Evolutionary conservation across 2,329 filamentous ascomycete genomes (phyloP).

Genomic region (Hypoxylon sp.): DNA sequence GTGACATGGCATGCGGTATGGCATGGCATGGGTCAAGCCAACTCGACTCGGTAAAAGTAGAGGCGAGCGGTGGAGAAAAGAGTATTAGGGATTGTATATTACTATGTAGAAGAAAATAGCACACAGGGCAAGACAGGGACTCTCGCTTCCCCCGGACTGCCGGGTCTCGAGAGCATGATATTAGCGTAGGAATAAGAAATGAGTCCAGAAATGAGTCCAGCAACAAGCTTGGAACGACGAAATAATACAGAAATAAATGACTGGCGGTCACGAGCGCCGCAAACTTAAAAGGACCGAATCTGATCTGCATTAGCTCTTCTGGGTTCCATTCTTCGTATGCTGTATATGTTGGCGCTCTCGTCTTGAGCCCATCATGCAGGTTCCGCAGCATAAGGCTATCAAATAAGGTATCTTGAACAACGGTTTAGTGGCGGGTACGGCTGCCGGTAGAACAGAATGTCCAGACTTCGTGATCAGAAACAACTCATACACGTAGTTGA

Average conservation of each 20-base stretch:
- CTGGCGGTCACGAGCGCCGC: constrained; percentile 36
- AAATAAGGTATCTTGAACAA: constrained; percentile 20
- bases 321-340: constrained; percentile 19
- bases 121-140: constrained; percentile 5
- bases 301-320: constrained; percentile 40
- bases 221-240: constrained; percentile 23
- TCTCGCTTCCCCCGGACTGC: constrained; percentile 33
- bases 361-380: constrained; percentile 18
- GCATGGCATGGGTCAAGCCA: constrained; percentile 34
- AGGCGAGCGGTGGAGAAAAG: constrained; percentile 29
- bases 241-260: constrained; percentile 36
- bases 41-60: constrained; percentile 34
- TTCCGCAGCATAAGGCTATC: constrained; percentile 28
- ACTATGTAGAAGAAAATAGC: not conserved
- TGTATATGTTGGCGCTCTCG: constrained; percentile 17
- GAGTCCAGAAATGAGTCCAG: constrained; percentile 23
- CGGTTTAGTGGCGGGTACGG: not conserved
- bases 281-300: constrained; percentile 44
- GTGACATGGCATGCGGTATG: constrained; percentile 16
- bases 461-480: constrained; percentile 4
- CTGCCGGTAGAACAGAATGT: not conserved
- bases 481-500: not conserved
- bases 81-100: not conserved
- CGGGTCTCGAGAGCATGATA: constrained; percentile 25
- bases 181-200: constrained; percentile 34